Conservation (phyloP, 2,329 filamentous ascomycete genomes). For the Ophiocordyceps camponoti-leonardi region DNA sequence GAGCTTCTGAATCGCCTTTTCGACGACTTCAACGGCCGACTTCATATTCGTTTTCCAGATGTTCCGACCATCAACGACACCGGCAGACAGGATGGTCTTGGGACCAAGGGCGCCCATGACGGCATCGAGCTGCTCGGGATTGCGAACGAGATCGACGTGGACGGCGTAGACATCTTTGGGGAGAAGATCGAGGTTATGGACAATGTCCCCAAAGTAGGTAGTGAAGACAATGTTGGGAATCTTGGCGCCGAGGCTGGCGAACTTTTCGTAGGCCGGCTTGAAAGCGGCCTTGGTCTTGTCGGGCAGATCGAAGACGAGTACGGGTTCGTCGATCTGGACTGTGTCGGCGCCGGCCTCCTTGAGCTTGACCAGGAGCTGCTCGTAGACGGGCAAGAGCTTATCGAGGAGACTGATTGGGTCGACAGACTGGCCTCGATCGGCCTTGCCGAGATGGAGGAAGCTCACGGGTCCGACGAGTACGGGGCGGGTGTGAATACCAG, state of each 20-base stretch:
- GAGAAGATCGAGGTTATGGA: conserved; percentile 93
- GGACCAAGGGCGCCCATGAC: conserved; percentile 69
- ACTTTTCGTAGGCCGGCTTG: conserved; percentile 92
- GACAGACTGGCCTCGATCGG: conserved; percentile 85
- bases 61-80: conserved; percentile 97
- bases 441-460: conserved; percentile 95
- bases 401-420: conserved; percentile 87
- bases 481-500: conserved; percentile 80
- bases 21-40: conserved; percentile 77
- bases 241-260: conserved; percentile 57
- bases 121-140: conserved; percentile 89
- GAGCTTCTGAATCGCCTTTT: conserved; percentile 82
- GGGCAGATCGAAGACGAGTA: conserved; percentile 87
- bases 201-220: conserved; percentile 98
- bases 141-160: conserved; percentile 91
- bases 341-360: conserved; percentile 92
- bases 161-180: conserved; percentile 66
- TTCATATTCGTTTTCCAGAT: conserved; percentile 99
- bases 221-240: conserved; percentile 80
- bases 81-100: conserved; percentile 80
- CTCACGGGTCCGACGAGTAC: conserved; percentile 92
- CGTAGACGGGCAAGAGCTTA: conserved; percentile 88
- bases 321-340: conserved; percentile 96
- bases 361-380: conserved; percentile 79
- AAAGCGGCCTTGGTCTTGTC: conserved; percentile 87